Evolutionary conservation across 352 stramenopile genomes (phyloP), one percentile per base, ranked within the genome.

Genomic region (Phytophthora rubi): DNA sequence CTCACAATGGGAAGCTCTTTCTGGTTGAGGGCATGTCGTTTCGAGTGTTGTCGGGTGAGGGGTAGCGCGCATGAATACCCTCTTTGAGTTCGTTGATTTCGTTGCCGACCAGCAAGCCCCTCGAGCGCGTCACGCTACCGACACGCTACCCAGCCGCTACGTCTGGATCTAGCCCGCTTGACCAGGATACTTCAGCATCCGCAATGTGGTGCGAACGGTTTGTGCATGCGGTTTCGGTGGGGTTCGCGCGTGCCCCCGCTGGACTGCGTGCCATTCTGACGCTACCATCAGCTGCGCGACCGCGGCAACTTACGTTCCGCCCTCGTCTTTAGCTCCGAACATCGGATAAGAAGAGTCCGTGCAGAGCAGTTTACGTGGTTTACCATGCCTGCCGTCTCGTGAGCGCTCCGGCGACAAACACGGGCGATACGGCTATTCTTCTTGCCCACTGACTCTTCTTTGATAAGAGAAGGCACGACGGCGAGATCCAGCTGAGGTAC

Each of bases 361-460:
- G 6, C 21, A n/a, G 23, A 32, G 35, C 16, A 47, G 28, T 44
- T 44, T 44, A n/a, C 35, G 35, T 44, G 35, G 35, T 44, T 44
- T 12, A 48, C 42, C 5, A 48, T 48, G 42, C 18, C 21, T 47
- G 39, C 33, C 33, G 10, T 12, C 33, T 47, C 39, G 9, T 28
- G 53, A 37, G 47, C 62, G 37, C 35, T 69, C 53, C 48, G 37
- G 47, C 45, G 30, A 35, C 47, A 59, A 37, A 5, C 39, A 28
- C 47, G 18, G 45, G 21, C 45, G 45, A 28, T 8, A 18, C 49
- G 61, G 18, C 61, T 75, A 71, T 71, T 75, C 28, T 75, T 75
- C 68, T 61, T 67, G 39, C 51, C 55, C 55, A 10, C 54, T 69
- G 61, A 71, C 61, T 70, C 62, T 61, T 49, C 53, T 52, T 68